phyloP scores from a whole-genome alignment of 73 alveolate genomes.

The Paramecium biaurelia region DNA sequence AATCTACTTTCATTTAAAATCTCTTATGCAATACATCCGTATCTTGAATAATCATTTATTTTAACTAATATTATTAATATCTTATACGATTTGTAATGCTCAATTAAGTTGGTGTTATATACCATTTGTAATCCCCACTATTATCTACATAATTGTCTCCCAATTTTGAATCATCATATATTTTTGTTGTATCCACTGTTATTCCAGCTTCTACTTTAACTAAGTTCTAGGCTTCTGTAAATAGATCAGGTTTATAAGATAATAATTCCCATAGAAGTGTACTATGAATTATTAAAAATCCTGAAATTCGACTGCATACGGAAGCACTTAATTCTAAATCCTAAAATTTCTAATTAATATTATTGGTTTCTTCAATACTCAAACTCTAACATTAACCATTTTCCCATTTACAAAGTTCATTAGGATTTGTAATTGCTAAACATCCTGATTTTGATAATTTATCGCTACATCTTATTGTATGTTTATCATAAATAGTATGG shows the following conservation, averaged over 20 bases:
- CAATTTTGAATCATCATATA: background rate
- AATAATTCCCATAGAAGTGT: background rate
- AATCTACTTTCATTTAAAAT: background rate
- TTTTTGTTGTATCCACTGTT: background rate
- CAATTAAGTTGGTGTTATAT: background rate
- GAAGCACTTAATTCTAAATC: slow-evolving; percentile 39
- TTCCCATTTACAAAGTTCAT: slow-evolving; percentile 34
- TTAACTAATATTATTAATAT: background rate
- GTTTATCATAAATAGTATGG: background rate
- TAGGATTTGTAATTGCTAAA: slow-evolving; percentile 4
- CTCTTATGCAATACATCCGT: slow-evolving; percentile 30
- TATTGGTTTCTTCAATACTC: background rate
- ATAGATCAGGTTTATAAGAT: background rate
- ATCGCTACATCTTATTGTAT: background rate
- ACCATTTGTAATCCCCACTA: background rate
- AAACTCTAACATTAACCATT: background rate
- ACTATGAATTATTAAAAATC: background rate
- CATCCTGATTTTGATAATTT: background rate
- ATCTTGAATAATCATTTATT: background rate
- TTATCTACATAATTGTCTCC: background rate
- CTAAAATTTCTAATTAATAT: background rate
- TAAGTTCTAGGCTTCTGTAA: background rate
- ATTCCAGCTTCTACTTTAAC: slow-evolving; percentile 30
- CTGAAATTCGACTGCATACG: background rate
- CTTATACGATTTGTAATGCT: background rate